Evolutionary conservation across 768 basidiomycete genomes (phyloP), one percentile per base, ranked within the genome.

Genomic region (Suillus clintonianus): DNA sequence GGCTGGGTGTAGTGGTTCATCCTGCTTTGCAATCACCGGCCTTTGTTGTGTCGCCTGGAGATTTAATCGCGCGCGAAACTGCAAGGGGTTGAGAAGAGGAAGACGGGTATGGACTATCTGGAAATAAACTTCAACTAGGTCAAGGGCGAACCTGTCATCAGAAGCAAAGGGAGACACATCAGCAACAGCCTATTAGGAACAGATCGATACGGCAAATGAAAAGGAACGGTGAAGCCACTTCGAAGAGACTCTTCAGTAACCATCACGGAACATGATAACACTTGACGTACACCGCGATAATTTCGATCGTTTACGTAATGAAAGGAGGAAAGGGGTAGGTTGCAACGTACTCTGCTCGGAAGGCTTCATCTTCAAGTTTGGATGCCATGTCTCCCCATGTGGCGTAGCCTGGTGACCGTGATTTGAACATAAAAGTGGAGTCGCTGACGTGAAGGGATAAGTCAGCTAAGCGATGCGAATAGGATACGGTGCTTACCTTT

Each of bases 101-200:
- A 93, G 82, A 61, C 95, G 89, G 30, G 91, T 90, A 76, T 96
- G 94, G 45, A 93, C 91, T 64, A 92, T 92, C 76, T 96, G 93
- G 74, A 97, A 96, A 79, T 90, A 98, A 51, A 96, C 94, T 77
- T 97, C 94, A 71, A 97, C 89, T 60, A 97, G 89, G 78, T 98
- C 95, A 59, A 91, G 86, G 3, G 94, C 91, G 71, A 98, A 92
- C 77, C 95, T 97, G 71, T 62, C 39, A 70, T 64, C 51, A 64
- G 43, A 64, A 55, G 62, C 36, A 61, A 34, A 60, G 53, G 50
- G 67, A 15, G 39, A 48, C 34, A 62, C 60, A 61, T 67, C 37
- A 65, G 62, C 43, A 61, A 43, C 22, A 62, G 57, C 59, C 53
- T 47, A 64, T 45, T 66, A 58, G 54, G 60, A 65, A 42, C 45